phyloP scores from a whole-genome alignment of 169 alveolate genomes.

The Plasmodium inui region DNA sequence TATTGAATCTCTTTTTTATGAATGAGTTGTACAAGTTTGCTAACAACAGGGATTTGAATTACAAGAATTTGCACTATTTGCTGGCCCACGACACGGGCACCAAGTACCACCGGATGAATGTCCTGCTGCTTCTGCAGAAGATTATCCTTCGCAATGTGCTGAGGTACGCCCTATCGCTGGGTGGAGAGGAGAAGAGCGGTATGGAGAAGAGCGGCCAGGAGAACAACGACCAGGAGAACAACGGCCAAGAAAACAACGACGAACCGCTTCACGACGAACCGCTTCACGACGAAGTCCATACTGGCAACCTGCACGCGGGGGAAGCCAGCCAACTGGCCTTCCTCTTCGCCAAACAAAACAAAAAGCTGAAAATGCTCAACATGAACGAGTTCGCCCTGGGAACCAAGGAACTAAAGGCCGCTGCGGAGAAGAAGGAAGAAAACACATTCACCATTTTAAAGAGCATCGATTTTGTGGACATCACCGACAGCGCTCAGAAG shows the following conservation, averaged over 20 bases:
- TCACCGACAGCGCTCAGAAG: background rate
- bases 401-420: background rate
- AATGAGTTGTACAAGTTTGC: slow-evolving; percentile 39
- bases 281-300: background rate
- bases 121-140: slow-evolving; percentile 15
- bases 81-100: background rate
- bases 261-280: too few species aligned
- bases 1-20: slow-evolving; percentile 5
- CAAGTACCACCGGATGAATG: slow-evolving; percentile 21
- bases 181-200: background rate
- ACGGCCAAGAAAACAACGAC: background rate
- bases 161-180: background rate
- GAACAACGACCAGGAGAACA: background rate
- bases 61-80: slow-evolving; percentile 3
- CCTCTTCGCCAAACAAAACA: slow-evolving; percentile 16
- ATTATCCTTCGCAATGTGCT: slow-evolving; percentile 16
- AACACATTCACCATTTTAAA: slow-evolving; percentile 24
- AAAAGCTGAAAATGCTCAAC: slow-evolving; percentile 1
- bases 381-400: slow-evolving; percentile 18
- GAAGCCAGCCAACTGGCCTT: background rate
- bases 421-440: background rate
- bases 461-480: slow-evolving; percentile 24
- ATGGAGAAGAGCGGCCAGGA: background rate
- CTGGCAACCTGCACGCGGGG: background rate
- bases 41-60: slow-evolving; percentile 10